Percentiles rank a stretch among this genome's conserved stretches.
Evolutionary conservation across 108 stramenopile species (phyloP).

Genomic region (Pseudonitzschia multiseries): DNA sequence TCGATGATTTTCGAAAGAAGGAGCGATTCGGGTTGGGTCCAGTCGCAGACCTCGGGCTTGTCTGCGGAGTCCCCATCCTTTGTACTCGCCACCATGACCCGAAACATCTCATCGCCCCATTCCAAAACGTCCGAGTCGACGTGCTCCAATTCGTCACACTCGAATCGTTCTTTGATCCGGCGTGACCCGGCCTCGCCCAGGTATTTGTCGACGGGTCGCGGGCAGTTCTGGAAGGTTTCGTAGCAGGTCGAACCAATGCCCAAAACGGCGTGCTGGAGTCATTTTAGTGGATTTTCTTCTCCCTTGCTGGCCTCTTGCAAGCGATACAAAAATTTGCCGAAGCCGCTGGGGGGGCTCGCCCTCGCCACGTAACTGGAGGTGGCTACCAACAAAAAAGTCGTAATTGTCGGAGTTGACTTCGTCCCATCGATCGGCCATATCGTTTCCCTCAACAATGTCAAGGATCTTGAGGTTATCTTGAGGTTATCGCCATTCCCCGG

Average conservation of each 20-base stretch:
- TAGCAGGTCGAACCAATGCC: neutral
- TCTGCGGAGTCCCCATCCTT: neutral
- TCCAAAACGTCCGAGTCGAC: conserved; percentile 4
- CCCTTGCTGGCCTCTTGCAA: neutral
- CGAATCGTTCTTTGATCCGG: neutral
- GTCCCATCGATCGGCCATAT: neutral
- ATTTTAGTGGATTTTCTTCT: neutral
- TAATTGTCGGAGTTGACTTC: neutral
- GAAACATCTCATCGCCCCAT: neutral
- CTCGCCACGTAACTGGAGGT: neutral
- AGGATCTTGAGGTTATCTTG: neutral
- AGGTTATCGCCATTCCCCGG: neutral
- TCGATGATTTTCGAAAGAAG: neutral
- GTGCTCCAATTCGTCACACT: conserved; percentile 4
- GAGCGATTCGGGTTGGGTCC: neutral
- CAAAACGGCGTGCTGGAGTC: conserved; percentile 1
- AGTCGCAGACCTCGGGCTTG: neutral
- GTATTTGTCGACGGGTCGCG: neutral
- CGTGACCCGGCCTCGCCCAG: neutral
- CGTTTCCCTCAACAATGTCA: neutral
- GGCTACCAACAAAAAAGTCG: neutral
- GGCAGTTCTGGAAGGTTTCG: conserved; percentile 6
- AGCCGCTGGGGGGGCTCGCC: neutral
- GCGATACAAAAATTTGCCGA: neutral
- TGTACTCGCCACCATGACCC: neutral